Conservation (phyloP, 176 grass and related monocot species). For the Rhynchospora pubera region DNA sequence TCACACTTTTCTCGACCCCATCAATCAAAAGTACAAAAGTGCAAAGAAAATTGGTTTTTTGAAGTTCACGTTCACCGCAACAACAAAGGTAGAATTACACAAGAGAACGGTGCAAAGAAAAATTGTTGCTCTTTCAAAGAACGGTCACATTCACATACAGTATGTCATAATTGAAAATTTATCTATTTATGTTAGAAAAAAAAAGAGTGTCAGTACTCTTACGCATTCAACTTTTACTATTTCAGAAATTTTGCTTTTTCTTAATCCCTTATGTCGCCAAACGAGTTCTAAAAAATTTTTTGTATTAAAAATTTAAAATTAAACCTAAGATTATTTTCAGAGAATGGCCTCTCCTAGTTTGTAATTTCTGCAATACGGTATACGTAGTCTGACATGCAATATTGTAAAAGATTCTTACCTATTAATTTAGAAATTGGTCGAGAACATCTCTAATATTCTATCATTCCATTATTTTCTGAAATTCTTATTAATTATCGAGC, state of each 20-base stretch:
- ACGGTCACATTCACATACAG: neutral
- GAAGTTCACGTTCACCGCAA: neutral
- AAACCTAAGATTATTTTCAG: neutral
- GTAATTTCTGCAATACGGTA: neutral
- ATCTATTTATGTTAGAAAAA: no score
- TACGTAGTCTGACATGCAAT: neutral
- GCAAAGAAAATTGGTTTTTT: neutral
- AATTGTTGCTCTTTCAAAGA: neutral
- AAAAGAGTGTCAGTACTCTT: no score
- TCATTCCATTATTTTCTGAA: no score
- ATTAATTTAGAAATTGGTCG: neutral
- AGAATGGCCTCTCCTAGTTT: neutral
- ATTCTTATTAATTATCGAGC: no score
- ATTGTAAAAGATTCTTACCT: neutral
- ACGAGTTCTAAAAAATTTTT: no score
- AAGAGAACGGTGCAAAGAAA: neutral
- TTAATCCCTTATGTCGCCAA: no score
- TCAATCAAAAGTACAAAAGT: neutral
- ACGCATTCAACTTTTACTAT: no score
- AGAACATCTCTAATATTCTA: no score
- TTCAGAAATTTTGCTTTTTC: no score
- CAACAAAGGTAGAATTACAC: neutral
- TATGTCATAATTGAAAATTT: no score
- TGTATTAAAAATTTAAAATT: neutral
- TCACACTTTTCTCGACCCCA: neutral